These are phyloP conservation scores for Thielaviopsis ethacetica DNA, from an alignment of 2,329 filamentous ascomycete genomes.

Conservation along the genomic window DNA sequence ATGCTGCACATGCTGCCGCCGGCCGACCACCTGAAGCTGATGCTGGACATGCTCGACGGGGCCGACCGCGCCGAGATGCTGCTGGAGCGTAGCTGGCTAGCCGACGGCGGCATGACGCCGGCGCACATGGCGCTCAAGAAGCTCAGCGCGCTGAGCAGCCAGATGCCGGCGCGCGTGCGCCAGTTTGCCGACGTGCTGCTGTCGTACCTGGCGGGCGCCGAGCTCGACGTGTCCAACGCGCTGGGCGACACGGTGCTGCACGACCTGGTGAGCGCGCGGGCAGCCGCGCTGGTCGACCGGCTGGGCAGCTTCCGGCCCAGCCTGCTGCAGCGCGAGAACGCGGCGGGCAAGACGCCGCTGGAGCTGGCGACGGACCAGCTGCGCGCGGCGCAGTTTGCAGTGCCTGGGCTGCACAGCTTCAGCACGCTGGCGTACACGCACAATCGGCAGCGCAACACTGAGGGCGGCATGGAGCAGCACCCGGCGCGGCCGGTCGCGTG, in stretches of 20 bases:
- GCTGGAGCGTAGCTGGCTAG: conserved; percentile 33
- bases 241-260: conserved; percentile 48
- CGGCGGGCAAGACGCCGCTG: conserved; percentile 55
- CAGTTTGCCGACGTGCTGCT: neutral
- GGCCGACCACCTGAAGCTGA: conserved; percentile 22
- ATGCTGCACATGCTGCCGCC: conserved; percentile 23
- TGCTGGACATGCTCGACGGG: conserved; percentile 43
- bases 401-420: neutral
- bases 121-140: conserved; percentile 22
- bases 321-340: conserved; percentile 55
- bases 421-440: neutral
- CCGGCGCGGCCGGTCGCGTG: neutral
- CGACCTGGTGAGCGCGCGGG: conserved; percentile 27
- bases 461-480: neutral
- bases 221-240: conserved; percentile 27
- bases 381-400: neutral
- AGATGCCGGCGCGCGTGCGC: conserved; percentile 18
- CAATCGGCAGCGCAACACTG: neutral
- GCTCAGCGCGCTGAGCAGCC: conserved; percentile 36
- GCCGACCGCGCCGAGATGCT: conserved; percentile 41
- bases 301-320: conserved; percentile 39
- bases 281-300: conserved; percentile 22
- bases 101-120: neutral
- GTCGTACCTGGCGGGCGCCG: neutral
- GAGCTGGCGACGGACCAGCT: conserved; percentile 44